phyloP scores from a whole-genome alignment of 371 early-diverging fungal species.

The Modicella reniformis region DNA sequence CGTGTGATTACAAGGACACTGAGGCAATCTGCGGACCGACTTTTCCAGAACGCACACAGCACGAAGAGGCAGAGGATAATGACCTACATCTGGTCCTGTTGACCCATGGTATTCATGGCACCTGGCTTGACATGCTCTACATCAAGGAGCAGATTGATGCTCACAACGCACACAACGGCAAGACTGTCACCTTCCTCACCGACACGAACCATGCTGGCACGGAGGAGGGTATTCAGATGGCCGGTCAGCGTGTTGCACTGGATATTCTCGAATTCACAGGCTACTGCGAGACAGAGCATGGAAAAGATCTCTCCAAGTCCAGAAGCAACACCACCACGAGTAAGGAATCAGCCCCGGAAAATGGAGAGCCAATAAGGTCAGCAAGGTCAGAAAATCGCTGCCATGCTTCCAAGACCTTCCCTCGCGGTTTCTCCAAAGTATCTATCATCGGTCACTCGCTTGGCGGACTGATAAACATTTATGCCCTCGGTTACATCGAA shows the following conservation, averaged over 20 bases:
- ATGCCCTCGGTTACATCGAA: constrained; percentile 53
- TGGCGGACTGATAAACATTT: constrained; percentile 57
- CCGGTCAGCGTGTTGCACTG: constrained; percentile 51
- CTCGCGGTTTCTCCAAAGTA: constrained; percentile 45
- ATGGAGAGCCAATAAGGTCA: too few relatives aligned
- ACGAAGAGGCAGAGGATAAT: constrained; percentile 5
- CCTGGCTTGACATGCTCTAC: constrained; percentile 55
- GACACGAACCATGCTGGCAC: constrained; percentile 57
- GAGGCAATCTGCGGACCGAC: constrained; percentile 39
- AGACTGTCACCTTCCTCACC: constrained; percentile 46
- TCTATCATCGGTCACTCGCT: constrained; percentile 58
- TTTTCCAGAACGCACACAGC: constrained; percentile 8
- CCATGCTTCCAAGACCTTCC: constrained; percentile 8
- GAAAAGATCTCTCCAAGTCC: constrained; percentile 19
- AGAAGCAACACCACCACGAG: background rate
- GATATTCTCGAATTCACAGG: constrained; percentile 50
- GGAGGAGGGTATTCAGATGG: constrained; percentile 56
- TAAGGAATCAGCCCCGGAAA: background rate
- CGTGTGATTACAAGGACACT: constrained; percentile 48
- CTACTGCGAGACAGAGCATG: constrained; percentile 40
- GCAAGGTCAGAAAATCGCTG: constrained; percentile 2
- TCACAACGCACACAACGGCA: constrained; percentile 18
- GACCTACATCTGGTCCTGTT: constrained; percentile 52
- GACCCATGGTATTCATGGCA: constrained; percentile 57
- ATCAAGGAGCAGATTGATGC: constrained; percentile 57